These are phyloP conservation scores for Dictyostelium firmibasis DNA, from an alignment of 78 protist genomes.

Conservation along the genomic window DNA sequence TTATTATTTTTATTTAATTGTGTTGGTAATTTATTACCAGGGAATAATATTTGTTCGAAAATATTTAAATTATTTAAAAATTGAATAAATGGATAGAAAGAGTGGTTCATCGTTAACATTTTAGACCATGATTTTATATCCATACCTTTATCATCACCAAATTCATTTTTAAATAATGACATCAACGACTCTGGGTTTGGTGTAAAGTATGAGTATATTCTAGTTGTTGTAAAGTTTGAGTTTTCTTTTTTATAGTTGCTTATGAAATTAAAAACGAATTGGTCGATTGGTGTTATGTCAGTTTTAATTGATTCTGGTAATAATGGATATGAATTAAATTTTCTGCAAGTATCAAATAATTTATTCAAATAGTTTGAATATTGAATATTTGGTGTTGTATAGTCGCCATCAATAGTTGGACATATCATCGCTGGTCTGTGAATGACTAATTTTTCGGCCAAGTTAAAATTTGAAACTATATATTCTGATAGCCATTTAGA, in stretches of 20 bases:
- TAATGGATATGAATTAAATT: neutral
- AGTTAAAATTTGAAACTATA: neutral
- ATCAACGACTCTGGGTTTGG: neutral
- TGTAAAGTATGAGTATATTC: neutral
- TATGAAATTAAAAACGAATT: neutral
- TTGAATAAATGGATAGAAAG: neutral
- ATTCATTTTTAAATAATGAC: neutral
- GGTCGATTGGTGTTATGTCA: neutral
- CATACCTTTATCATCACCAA: neutral
- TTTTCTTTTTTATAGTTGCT: neutral
- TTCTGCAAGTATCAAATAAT: neutral
- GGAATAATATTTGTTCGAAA: neutral
- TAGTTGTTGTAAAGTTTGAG: neutral
- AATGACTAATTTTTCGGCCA: neutral
- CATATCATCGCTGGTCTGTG: conserved; percentile 71
- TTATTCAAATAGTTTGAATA: conserved; percentile 11
- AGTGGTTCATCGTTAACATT: neutral
- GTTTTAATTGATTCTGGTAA: neutral
- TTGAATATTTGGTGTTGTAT: too few relatives aligned
- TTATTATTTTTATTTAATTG: neutral
- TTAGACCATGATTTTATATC: neutral
- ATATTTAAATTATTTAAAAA: neutral
- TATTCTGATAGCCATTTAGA: conserved; percentile 48
- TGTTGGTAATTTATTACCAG: neutral
- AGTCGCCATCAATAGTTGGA: neutral